Evolutionary conservation across 1,284 basidiomycete species (phyloP).

Genomic region (Takashimella tepidaria): DNA sequence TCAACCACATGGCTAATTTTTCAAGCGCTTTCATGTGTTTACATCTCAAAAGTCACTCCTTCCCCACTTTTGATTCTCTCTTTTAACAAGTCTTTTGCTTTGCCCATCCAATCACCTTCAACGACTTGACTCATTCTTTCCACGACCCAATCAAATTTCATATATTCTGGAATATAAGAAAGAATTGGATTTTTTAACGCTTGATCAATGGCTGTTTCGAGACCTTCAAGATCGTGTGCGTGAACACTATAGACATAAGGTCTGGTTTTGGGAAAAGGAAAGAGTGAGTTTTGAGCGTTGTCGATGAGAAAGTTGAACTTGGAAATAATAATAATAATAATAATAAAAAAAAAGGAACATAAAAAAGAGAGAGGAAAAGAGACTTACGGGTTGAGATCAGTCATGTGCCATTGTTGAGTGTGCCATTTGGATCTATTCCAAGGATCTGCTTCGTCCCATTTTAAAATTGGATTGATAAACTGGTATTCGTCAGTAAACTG

Average conservation of each 20-base stretch:
- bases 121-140: conserved; percentile 22
- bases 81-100: conserved; percentile 19
- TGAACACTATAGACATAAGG: conserved; percentile 49
- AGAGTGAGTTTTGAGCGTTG: conserved; percentile 11
- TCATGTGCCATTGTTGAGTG: conserved; percentile 45
- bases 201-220: conserved; percentile 21
- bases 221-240: conserved; percentile 26
- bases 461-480: conserved; percentile 49
- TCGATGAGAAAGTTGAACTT: no score
- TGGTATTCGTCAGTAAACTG: conserved; percentile 20
- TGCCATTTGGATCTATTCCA: conserved; percentile 39
- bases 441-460: conserved; percentile 43
- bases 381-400: conserved; percentile 34
- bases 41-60: neutral
- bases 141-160: conserved; percentile 23
- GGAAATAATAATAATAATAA: no score
- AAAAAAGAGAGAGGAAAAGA: no score
- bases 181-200: conserved; percentile 32
- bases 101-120: conserved; percentile 26
- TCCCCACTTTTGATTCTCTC: conserved; percentile 15
- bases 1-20: no score
- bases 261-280: no score
- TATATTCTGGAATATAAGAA: conserved; percentile 24
- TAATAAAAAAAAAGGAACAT: no score
- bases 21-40: neutral